Conservation (phyloP, 2,329 filamentous ascomycete species). For the Cryphonectria carpinicola region DNA sequence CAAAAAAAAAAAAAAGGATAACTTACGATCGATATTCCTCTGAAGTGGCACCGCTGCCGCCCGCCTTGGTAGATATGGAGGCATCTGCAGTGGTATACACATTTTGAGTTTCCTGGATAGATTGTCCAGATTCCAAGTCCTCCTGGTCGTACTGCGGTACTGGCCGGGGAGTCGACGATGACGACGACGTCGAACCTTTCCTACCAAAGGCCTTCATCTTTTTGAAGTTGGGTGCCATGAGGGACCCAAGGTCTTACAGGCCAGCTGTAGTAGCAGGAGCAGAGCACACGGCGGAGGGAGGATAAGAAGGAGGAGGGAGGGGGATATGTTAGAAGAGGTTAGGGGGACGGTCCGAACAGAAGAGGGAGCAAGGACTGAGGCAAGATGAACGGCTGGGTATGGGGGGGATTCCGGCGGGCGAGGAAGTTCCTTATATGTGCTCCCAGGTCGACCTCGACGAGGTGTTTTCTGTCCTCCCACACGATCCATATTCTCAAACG, state of each 20-base stretch:
- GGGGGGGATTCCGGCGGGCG: constrained; percentile 10
- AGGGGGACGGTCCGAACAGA: constrained; percentile 7
- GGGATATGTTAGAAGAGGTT: constrained; percentile 23
- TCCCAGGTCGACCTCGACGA: constrained; percentile 5
- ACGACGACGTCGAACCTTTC: constrained; percentile 27
- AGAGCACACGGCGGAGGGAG: constrained; percentile 23
- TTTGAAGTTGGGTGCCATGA: constrained; percentile 39
- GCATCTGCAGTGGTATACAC: constrained; percentile 30
- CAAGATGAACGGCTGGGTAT: not conserved
- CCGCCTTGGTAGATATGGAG: constrained; percentile 30
- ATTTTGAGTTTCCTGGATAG: constrained; percentile 36
- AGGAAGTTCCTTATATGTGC: constrained; percentile 26
- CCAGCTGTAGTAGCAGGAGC: constrained; percentile 35
- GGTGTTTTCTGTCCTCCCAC: constrained; percentile 17
- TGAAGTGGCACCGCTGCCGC: constrained; percentile 39
- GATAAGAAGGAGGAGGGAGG: constrained; percentile 23
- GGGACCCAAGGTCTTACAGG: constrained; percentile 36
- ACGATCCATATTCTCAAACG: constrained; percentile 26
- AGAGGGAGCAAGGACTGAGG: constrained; percentile 24
- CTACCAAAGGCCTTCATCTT: constrained; percentile 38
- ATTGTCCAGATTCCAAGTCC: constrained; percentile 39
- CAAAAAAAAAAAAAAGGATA: no score
- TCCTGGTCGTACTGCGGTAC: constrained; percentile 34
- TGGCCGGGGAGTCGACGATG: constrained; percentile 24
- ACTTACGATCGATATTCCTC: constrained; percentile 41